These are phyloP conservation scores for Pseudonitzschia delicatissima DNA, from an alignment of 108 stramenopile genomes.

Conservation along the genomic window DNA sequence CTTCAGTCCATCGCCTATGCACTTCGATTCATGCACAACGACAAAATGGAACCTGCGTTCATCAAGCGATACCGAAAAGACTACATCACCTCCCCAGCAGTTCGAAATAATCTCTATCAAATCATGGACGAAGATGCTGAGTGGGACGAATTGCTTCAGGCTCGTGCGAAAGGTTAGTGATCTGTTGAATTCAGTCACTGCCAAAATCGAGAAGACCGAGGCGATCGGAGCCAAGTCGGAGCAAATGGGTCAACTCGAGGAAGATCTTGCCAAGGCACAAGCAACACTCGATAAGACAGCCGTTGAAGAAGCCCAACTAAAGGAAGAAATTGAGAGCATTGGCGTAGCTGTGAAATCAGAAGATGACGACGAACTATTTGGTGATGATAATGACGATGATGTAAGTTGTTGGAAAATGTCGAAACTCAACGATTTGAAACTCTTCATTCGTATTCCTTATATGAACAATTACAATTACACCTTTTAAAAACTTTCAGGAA, in stretches of 20 bases:
- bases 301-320: conserved; percentile 51
- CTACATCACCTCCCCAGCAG: conserved; percentile 64
- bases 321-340: conserved; percentile 57
- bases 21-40: conserved; percentile 68
- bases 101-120: conserved; percentile 66
- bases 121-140: conserved; percentile 85
- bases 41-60: conserved; percentile 82
- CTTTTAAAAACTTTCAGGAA: conserved; percentile 31
- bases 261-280: conserved; percentile 46
- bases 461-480: too few species aligned
- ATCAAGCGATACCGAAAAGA: conserved; percentile 79
- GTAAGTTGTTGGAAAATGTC: conserved; percentile 29
- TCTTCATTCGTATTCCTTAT: too few species aligned
- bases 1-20: conserved; percentile 66
- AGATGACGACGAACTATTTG: conserved; percentile 62
- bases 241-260: conserved; percentile 43
- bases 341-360: conserved; percentile 27
- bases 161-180: conserved; percentile 64
- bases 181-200: conserved; percentile 35
- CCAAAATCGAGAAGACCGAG: conserved; percentile 31
- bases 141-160: conserved; percentile 69
- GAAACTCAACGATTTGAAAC: neutral
- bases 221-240: conserved; percentile 33
- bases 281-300: conserved; percentile 57
- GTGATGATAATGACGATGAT: conserved; percentile 62